A percentile compares a stretch with the other conserved stretches of the same genome.
These are phyloP conservation scores for Diophrys sp. DNA, from an alignment of 73 alveolate genomes.

Conservation along the genomic window DNA sequence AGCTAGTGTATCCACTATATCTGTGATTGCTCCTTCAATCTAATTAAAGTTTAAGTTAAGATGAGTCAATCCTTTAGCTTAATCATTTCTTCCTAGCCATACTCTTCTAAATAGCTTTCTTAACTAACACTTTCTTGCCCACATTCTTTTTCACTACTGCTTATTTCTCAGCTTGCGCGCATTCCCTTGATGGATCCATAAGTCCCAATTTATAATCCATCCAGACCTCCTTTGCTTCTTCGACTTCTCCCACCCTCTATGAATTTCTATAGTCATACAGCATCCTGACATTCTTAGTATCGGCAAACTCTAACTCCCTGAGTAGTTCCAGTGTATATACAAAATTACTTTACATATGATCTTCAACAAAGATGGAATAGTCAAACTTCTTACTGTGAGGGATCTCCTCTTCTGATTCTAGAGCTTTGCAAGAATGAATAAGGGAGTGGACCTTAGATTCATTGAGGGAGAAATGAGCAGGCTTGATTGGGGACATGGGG, in stretches of 20 bases:
- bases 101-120: background rate
- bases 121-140: conserved; percentile 29
- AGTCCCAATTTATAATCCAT: conserved; percentile 32
- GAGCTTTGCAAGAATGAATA: too few relatives aligned
- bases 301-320: conserved; percentile 9
- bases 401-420: background rate
- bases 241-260: background rate
- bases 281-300: background rate
- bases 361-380: background rate
- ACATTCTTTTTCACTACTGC: conserved; percentile 28
- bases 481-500: too few relatives aligned
- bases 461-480: too few relatives aligned
- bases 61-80: too few relatives aligned
- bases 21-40: too few relatives aligned
- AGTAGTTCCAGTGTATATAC: background rate
- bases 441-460: too few relatives aligned
- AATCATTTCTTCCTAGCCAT: background rate
- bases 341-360: background rate
- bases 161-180: conserved; percentile 39
- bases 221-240: conserved; percentile 16
- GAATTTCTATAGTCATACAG: background rate
- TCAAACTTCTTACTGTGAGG: background rate
- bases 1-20: too few relatives aligned
- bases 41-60: too few relatives aligned
- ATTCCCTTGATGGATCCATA: conserved; percentile 37